Evolutionary conservation across 345 rosid genomes (phyloP).

Genomic region (Garcia nutans): DNA sequence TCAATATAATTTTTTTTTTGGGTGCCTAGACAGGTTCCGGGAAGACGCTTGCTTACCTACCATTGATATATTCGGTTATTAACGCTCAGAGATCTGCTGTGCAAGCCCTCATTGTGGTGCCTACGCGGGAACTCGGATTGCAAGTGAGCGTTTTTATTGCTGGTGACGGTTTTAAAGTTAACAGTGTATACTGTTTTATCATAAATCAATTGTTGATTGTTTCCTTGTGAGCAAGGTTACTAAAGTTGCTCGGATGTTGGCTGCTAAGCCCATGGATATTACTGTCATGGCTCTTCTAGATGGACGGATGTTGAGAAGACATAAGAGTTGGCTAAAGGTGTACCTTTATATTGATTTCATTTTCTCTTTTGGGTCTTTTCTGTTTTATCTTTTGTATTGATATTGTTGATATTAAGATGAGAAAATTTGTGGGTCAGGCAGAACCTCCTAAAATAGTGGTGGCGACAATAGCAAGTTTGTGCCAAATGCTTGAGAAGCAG

Average conservation of each 20-base stretch:
- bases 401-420: not conserved
- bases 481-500: slow-evolving; percentile 79
- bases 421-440: slow-evolving; percentile 53
- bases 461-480: slow-evolving; percentile 79
- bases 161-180: not conserved
- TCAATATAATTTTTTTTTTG: slow-evolving; percentile 30
- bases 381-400: not conserved
- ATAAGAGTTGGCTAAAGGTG: slow-evolving; percentile 92
- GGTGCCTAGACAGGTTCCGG: slow-evolving; percentile 85
- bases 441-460: slow-evolving; percentile 89
- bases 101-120: slow-evolving; percentile 83
- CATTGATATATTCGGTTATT: slow-evolving; percentile 59
- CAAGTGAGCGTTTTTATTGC: slow-evolving; percentile 53
- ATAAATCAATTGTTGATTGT: not conserved
- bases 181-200: not conserved
- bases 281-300: slow-evolving; percentile 88
- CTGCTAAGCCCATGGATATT: slow-evolving; percentile 50
- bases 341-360: not conserved
- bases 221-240: slow-evolving; percentile 49
- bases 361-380: not conserved
- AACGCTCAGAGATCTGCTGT: slow-evolving; percentile 71
- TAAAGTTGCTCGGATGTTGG: slow-evolving; percentile 76
- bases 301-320: slow-evolving; percentile 81
- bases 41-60: slow-evolving; percentile 83
- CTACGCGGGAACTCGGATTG: slow-evolving; percentile 89